These are phyloP conservation scores for Colletotrichum sp. DNA, from an alignment of 2,329 filamentous ascomycete genomes.

Conservation along the genomic window DNA sequence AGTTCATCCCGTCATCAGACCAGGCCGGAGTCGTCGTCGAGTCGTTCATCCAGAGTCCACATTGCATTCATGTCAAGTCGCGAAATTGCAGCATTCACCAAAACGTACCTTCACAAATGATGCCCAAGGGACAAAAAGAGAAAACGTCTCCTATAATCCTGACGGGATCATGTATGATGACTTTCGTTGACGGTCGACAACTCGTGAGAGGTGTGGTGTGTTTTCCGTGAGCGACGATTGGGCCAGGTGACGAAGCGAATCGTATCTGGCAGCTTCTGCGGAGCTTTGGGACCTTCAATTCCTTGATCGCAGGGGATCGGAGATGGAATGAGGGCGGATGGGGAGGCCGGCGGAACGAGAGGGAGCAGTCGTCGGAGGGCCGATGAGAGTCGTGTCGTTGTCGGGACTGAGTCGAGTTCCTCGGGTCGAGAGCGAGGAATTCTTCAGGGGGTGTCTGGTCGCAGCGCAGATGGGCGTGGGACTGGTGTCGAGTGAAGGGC, in stretches of 20 bases:
- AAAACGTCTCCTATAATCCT: constrained; percentile 15
- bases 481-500: constrained; percentile 16
- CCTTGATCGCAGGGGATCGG: constrained; percentile 21
- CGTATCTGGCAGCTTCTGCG: not conserved
- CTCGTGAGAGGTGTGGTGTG: not conserved
- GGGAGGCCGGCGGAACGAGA: constrained; percentile 32
- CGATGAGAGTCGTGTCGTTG: constrained; percentile 26
- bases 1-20: constrained; percentile 11
- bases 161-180: constrained; percentile 19
- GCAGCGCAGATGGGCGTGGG: not conserved
- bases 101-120: constrained; percentile 23
- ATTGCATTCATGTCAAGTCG: not conserved
- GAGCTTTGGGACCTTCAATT: constrained; percentile 19
- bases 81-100: not conserved
- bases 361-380: constrained; percentile 38
- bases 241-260: constrained; percentile 1
- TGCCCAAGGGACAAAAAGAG: not conserved
- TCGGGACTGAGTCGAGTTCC: constrained; percentile 41
- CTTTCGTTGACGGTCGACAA: not conserved
- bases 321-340: constrained; percentile 18
- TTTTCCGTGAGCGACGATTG: not conserved
- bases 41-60: not conserved
- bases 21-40: not conserved
- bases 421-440: constrained; percentile 50
- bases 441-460: constrained; percentile 24